Evolutionary conservation across 495 filamentous ascomycete species (phyloP), one percentile per base, ranked within the genome.

Genomic region (Margaritispora aquatica): DNA sequence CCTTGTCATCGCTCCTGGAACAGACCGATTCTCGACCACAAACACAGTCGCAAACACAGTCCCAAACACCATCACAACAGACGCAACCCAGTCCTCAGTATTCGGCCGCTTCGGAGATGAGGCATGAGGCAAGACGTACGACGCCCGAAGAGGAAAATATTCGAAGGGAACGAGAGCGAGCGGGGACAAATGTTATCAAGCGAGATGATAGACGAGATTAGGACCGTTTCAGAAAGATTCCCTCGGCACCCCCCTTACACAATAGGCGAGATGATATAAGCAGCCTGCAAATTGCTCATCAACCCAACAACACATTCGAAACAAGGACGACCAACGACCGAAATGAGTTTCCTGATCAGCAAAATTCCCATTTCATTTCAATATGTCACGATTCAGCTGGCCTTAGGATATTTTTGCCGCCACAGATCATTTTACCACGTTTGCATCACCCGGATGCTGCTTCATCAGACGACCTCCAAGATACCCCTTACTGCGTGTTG

Each of bases 171-270:
- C 11, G 38, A 17, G 38, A 44, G 38, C 11, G 38, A n/a, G 38
- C 38, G 38, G 38, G 38, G 20, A 53, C 56, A 29, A 56, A 48
- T 26, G 55, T 36, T 54, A 52, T 57, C 59, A 68, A 68, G 57
- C 65, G 62, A 68, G 65, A 68, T 68, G 62, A 64, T 58, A 59
- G 26, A 26, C 57, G 62, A 64, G 62, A 68, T 68, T 68, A 65
- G 57, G 51, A 11, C 34, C 26, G 62, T 68, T 65, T 65, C 62
- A 68, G 56, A 62, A 31, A 55, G 27, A 56, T 23, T 50, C 24
- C 20, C 47, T 23, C 8, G 8, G 26, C 5, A n/a, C 17, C 17
- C 47, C 47, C 47, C 47, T 24, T 24, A 50, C 47, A 50, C 47
- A 50, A 44, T 50, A 50, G 4, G 47, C 47, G 47, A 50, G 47